These are phyloP conservation scores for Rhizophagus prolifer DNA, from an alignment of 192 early-diverging fungal genomes.

Conservation along the genomic window DNA sequence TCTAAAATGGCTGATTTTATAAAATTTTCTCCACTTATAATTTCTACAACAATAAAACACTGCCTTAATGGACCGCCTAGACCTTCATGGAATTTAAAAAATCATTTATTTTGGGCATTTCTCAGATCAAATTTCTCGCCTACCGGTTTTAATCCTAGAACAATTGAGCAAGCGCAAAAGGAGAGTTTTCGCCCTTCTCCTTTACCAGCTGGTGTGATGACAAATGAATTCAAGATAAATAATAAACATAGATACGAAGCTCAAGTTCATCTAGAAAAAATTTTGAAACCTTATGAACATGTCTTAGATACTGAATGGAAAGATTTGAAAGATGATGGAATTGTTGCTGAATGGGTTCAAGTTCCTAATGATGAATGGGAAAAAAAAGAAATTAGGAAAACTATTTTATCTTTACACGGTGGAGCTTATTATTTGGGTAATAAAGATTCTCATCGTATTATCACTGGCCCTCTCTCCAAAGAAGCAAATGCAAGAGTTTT, in stretches of 20 bases:
- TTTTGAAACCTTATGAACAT: too few relatives aligned
- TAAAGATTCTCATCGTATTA: constrained; percentile 37
- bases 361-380: constrained; percentile 29
- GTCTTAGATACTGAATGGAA: too few relatives aligned
- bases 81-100: constrained; percentile 37
- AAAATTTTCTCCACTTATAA: constrained; percentile 23
- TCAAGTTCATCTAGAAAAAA: too few relatives aligned
- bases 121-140: constrained; percentile 37
- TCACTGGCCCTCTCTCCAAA: constrained; percentile 49
- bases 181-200: constrained; percentile 18
- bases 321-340: too few relatives aligned
- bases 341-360: too few relatives aligned
- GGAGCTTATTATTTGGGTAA: constrained; percentile 61
- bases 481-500: constrained; percentile 48
- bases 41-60: constrained; percentile 32
- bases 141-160: constrained; percentile 26
- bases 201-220: constrained; percentile 24
- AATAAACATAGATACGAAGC: too few relatives aligned
- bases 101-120: constrained; percentile 35
- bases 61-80: constrained; percentile 42
- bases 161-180: constrained; percentile 42
- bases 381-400: constrained; percentile 37
- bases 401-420: constrained; percentile 75
- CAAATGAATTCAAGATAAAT: constrained; percentile 28
- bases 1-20: too few relatives aligned